These are phyloP conservation scores for Thinopyrum obtusiflorum DNA, from an alignment of 202 grass and related monocot genomes.

Conservation along the genomic window DNA sequence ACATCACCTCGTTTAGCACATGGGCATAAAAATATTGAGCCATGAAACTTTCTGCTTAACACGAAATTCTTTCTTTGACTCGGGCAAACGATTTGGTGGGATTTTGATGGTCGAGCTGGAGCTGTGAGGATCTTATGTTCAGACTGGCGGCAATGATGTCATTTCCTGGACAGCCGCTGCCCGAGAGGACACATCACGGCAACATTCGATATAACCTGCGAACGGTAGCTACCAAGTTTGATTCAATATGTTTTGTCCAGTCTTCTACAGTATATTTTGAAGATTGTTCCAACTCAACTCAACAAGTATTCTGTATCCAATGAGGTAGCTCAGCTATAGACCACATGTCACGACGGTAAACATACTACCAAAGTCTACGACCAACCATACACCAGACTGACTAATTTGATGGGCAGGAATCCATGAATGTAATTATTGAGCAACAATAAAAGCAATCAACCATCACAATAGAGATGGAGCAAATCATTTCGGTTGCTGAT, in stretches of 20 bases:
- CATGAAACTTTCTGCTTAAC: no score
- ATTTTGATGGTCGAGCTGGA: no score
- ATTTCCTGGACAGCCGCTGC: not conserved
- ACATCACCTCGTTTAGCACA: no score
- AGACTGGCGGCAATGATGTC: no score
- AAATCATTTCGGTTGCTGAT: not conserved
- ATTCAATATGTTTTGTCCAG: not conserved
- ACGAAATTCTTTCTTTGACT: no score
- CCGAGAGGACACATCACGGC: not conserved
- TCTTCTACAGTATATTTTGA: not conserved
- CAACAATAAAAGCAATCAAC: not conserved
- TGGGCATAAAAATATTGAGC: no score
- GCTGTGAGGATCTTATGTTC: no score
- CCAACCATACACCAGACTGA: not conserved
- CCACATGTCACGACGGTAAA: not conserved
- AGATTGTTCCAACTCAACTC: not conserved
- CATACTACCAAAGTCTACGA: not conserved
- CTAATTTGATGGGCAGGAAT: not conserved
- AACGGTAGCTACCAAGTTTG: not conserved
- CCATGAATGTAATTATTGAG: slow-evolving; percentile 12
- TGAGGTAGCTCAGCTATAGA: not conserved
- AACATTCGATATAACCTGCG: not conserved
- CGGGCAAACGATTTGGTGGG: no score
- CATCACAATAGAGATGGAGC: not conserved
- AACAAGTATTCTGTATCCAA: not conserved